Evolutionary conservation across 352 stramenopile species (phyloP).

Genomic region (Phytophthora europaea): DNA sequence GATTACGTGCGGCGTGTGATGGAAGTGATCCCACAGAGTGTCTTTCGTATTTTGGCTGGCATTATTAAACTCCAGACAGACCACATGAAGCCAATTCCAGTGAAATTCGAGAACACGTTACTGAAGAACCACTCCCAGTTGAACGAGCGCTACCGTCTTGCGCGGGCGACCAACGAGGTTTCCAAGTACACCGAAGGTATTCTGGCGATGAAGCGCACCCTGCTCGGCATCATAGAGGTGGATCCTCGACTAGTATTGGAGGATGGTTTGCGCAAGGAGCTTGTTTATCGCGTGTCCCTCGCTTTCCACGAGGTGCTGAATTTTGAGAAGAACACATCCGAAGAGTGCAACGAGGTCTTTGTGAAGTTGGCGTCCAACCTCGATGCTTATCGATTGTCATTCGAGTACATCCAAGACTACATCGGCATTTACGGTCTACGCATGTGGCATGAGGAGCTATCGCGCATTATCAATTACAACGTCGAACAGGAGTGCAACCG

Average conservation of each 20-base stretch:
- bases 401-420: constrained; percentile 98
- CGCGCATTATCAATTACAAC: constrained; percentile 96
- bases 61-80: constrained; percentile 95
- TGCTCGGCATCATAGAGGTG: constrained; percentile 95
- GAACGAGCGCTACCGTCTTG: constrained; percentile 93
- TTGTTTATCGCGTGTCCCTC: constrained; percentile 92
- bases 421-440: constrained; percentile 95
- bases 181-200: constrained; percentile 97
- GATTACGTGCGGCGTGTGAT: constrained; percentile 96
- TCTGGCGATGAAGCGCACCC: constrained; percentile 95
- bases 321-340: constrained; percentile 86
- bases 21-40: constrained; percentile 95
- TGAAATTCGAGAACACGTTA: constrained; percentile 94
- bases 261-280: constrained; percentile 94
- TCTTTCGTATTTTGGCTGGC: constrained; percentile 95
- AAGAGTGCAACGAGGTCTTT: constrained; percentile 91
- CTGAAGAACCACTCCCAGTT: constrained; percentile 94
- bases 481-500: constrained; percentile 97
- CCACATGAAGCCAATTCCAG: constrained; percentile 91
- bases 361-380: constrained; percentile 85
- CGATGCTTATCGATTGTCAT: constrained; percentile 91
- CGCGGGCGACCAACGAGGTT: constrained; percentile 95
- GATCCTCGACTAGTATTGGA: constrained; percentile 94
- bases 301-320: constrained; percentile 90
- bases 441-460: constrained; percentile 97